Base-by-base conservation (phyloP, 2,329 filamentous ascomycete species). In the Aspergillus novofumigatus region DNA sequence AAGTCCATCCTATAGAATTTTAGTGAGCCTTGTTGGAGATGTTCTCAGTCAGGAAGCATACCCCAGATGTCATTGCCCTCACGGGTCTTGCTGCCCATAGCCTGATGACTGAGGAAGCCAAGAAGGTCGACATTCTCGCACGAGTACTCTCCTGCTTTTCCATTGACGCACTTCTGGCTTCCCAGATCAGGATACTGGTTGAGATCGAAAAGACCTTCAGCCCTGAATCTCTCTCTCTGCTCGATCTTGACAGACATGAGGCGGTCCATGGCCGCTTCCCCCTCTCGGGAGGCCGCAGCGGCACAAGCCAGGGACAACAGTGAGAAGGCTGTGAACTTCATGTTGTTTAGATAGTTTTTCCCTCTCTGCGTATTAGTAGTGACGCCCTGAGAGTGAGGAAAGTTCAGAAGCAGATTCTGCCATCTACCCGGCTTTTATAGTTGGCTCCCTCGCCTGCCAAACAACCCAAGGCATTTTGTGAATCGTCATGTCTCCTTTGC, bases 21-120 rank as follows among this genome's bases (percentile, higher is more conserved):
- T 45, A 5, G 42, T 23, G n/a, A 45, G n/a, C 42, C 21, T 48
- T 9, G 38, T 17, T 9, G 2, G 7, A 25, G 21, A 35, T 23
- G 20, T 11, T 45, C 3, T 20, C 25, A 26, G 7, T 20, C 4
- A 50, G 8, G 23, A n/a, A 32, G 42, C 59, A 41, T 45, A 62
- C 59, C 61, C 61, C 61, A 63, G 11, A 63, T n/a, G 56, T 63
- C 59, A 20, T 63, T 63, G 0, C 61, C 61, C 52, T 63, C 61
- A 41, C 61, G 61, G 25, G 57, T 62, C 25, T n/a, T 42, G 21
- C 59, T 63, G n/a, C 59, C 59, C 61, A 63, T 26, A n/a, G 56
- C 59, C 51, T 63, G 61, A 32, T 63, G 61, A 42, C 61, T 63
- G 28, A 63, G 50, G 29, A 63, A 63, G 4, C 49, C 42, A 20